Base-by-base conservation (phyloP, 164 flowering plant genomes). In the Tetracentron sinense region DNA sequence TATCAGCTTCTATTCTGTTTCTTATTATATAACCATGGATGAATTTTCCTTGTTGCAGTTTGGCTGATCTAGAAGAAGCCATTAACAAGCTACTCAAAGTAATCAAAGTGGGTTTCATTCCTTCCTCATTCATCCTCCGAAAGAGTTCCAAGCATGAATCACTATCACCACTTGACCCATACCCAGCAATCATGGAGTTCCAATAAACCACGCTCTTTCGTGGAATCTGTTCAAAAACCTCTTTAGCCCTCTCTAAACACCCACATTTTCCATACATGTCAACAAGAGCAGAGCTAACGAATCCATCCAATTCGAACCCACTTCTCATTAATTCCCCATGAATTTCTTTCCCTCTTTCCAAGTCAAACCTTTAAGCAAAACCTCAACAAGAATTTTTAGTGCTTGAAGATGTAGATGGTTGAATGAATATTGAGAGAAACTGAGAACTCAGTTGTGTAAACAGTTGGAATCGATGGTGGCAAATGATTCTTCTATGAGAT, bases 261-360 rank as follows among this genome's bases (percentile, higher is more conserved):
- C 88, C 86, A 66, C 88, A 86, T 81, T 82, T 83, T 17, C 91
- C 89, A 74, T 89, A 89, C 93, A n/a, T n/a, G n/a, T n/a, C n/a
- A n/a, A 89, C 91, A 55, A 87, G 82, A 29, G 91, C 83, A 51
- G 89, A 79, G 48, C 76, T 54, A 57, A 87, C 69, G 72, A 71
- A 87, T 60, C 70, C 79, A 77, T 85, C 89, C 61, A 74, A 57
- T 31, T 65, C 66, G 59, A 80, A 54, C 63, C 83, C 84, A 16
- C 51, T 67, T 54, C 68, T 67, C 58, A 64, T 47, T 58, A 76
- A 47, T 8, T 78, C 83, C 67, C 44, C 55, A 53, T 85, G 90
- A 61, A 83, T 79, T 71, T 58, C 59, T 72, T 54, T 77, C 65
- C 96, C 91, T 62, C 72, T 81, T 28, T 77, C 83, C 75, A 87